phyloP scores from a whole-genome alignment of 768 basidiomycete genomes.

The Suillus subluteus region DNA sequence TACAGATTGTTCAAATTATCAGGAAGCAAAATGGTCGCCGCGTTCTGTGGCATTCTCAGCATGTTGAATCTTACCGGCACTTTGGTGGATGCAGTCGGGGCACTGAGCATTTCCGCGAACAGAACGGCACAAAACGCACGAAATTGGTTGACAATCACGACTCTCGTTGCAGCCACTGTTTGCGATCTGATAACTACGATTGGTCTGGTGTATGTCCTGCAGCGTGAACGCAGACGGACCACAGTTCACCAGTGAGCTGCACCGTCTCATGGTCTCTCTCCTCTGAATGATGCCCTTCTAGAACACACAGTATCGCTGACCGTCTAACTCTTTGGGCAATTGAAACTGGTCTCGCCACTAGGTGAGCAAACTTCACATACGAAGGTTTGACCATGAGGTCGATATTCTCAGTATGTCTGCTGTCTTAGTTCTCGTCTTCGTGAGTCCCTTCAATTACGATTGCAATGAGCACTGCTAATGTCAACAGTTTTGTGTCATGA shows the following conservation, averaged over 20 bases:
- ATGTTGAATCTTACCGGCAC: slow-evolving; percentile 9
- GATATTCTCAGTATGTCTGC: slow-evolving; percentile 9
- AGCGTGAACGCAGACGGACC: slow-evolving; percentile 5
- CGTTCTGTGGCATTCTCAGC: slow-evolving; percentile 9
- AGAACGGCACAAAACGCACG: background rate
- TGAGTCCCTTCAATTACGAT: background rate
- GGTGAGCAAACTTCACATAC: background rate
- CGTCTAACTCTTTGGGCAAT: slow-evolving; percentile 5
- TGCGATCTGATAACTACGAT: slow-evolving; percentile 13
- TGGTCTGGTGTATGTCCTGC: slow-evolving; percentile 13
- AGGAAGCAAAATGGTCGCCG: background rate
- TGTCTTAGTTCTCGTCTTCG: slow-evolving; percentile 7
- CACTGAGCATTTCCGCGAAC: background rate
- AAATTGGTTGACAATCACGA: slow-evolving; percentile 13
- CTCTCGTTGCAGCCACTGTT: slow-evolving; percentile 9
- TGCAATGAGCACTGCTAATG: background rate
- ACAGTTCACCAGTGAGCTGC: background rate
- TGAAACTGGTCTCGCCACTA: slow-evolving; percentile 8
- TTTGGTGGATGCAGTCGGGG: slow-evolving; percentile 7
- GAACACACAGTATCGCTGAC: background rate
- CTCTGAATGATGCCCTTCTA: background rate
- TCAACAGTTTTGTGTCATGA: slow-evolving; percentile 1
- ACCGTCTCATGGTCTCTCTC: background rate
- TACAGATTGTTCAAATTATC: slow-evolving; percentile 13
- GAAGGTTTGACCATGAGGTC: background rate